Evolutionary conservation across 2,329 filamentous ascomycete genomes (phyloP).

Genomic region (Tolypocladium tundrense): DNA sequence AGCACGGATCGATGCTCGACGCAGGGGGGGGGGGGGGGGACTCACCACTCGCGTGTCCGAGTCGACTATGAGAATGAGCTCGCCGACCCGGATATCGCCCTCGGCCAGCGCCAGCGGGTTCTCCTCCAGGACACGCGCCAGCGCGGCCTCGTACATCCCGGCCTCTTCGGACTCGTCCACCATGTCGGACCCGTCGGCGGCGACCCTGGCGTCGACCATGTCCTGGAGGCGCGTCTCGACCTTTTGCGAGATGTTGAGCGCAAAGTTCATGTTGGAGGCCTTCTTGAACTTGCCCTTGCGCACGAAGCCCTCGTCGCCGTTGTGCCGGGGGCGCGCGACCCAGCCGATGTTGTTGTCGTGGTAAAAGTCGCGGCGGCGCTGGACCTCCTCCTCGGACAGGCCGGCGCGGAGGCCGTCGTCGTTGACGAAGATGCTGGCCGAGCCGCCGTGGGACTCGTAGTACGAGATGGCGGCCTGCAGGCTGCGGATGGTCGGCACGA

Average conservation of each 20-base stretch:
- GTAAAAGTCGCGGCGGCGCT: constrained; percentile 35
- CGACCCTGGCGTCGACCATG: constrained; percentile 11
- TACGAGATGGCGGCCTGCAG: constrained; percentile 38
- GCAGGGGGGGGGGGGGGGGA: neutral
- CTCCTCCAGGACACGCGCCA: constrained; percentile 40
- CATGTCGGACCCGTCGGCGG: constrained; percentile 8
- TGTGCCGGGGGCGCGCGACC: constrained; percentile 35
- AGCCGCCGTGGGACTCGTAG: constrained; percentile 35
- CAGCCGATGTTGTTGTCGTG: constrained; percentile 36
- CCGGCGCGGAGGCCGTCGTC: constrained; percentile 50
- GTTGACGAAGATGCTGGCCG: constrained; percentile 47
- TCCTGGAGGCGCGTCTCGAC: constrained; percentile 48
- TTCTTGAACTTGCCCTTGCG: constrained; percentile 61
- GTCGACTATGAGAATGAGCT: constrained; percentile 57
- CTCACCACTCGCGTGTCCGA: constrained; percentile 53
- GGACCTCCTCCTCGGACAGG: constrained; percentile 30
- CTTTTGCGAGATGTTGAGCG: constrained; percentile 48
- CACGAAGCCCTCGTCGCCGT: constrained; percentile 36
- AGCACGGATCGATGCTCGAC: too few species aligned
- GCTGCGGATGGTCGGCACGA: constrained; percentile 37
- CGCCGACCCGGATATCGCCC: constrained; percentile 50
- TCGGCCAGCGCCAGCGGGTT: constrained; percentile 40
- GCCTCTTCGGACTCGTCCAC: constrained; percentile 22
- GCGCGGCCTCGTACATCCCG: constrained; percentile 36
- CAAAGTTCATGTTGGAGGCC: constrained; percentile 69